phyloP scores from a whole-genome alignment of 129 eudicot species.

The Artemisia argyi region DNA sequence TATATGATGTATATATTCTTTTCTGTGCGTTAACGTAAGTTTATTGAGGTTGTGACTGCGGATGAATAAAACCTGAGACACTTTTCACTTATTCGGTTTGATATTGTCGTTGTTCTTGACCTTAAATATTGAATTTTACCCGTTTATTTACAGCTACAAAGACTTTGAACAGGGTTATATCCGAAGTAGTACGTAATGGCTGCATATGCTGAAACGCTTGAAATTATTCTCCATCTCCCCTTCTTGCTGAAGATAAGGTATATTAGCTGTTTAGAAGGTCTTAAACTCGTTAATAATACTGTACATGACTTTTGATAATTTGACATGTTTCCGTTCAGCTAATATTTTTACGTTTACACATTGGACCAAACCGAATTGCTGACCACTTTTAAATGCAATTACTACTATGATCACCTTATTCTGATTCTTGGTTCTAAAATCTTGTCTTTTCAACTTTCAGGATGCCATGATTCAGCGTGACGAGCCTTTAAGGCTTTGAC shows the following conservation, averaged over 20 bases:
- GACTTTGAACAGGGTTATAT: conserved; percentile 13
- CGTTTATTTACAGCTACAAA: conserved; percentile 15
- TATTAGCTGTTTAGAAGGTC: too few relatives aligned
- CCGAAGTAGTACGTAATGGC: conserved; percentile 28
- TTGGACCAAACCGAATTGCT: neutral
- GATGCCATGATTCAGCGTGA: conserved; percentile 39
- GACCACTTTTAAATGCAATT: neutral
- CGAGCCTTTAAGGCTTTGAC: conserved; percentile 30
- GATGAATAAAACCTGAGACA: neutral
- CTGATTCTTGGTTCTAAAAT: neutral
- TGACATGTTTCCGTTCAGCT: too few relatives aligned
- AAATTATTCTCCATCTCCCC: conserved; percentile 21
- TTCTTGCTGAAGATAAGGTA: conserved; percentile 31
- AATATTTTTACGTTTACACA: neutral
- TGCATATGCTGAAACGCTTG: conserved; percentile 21
- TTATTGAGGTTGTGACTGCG: neutral
- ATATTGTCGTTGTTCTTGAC: too few relatives aligned
- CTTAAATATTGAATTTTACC: neutral
- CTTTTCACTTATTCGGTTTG: too few relatives aligned
- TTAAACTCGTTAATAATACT: too few relatives aligned
- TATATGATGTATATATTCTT: neutral
- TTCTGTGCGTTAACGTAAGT: neutral
- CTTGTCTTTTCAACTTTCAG: conserved; percentile 4
- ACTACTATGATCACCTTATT: neutral
- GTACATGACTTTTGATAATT: too few relatives aligned